phyloP scores from a whole-genome alignment of 2,329 filamentous ascomycete genomes.

The Aspergillus sp. region DNA sequence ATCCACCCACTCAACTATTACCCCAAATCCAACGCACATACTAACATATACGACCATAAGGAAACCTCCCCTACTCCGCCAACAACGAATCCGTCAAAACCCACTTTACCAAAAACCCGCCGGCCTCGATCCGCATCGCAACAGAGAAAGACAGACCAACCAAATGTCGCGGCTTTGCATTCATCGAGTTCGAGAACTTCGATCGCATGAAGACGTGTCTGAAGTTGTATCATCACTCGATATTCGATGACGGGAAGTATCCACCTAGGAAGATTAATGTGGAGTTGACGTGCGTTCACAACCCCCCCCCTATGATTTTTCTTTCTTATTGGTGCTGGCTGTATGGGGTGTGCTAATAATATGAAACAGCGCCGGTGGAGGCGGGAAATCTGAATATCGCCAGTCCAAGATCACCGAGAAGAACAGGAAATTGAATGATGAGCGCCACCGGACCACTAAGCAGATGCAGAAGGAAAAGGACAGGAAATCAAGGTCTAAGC shows the following conservation, averaged over 20 bases:
- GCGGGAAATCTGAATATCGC: constrained; percentile 67
- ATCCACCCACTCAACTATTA: not conserved
- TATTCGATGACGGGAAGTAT: constrained; percentile 54
- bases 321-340: not conserved
- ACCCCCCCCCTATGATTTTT: constrained; percentile 1
- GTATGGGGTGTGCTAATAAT: not conserved
- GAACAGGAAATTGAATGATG: constrained; percentile 73
- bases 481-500: constrained; percentile 15
- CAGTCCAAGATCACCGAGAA: constrained; percentile 72
- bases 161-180: constrained; percentile 68
- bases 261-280: constrained; percentile 74
- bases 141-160: constrained; percentile 56
- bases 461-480: constrained; percentile 39
- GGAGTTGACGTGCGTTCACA: constrained; percentile 65
- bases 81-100: constrained; percentile 59
- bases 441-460: constrained; percentile 49
- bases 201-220: constrained; percentile 89
- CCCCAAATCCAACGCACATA: not conserved
- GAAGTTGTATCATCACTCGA: constrained; percentile 79
- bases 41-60: constrained; percentile 29
- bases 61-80: constrained; percentile 82
- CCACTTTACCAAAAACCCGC: constrained; percentile 72
- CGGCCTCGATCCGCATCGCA: constrained; percentile 62
- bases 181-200: constrained; percentile 80
- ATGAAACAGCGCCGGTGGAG: constrained; percentile 59